Base-by-base conservation (phyloP, 176 grass and related monocot genomes). In the Phragmites australis region DNA sequence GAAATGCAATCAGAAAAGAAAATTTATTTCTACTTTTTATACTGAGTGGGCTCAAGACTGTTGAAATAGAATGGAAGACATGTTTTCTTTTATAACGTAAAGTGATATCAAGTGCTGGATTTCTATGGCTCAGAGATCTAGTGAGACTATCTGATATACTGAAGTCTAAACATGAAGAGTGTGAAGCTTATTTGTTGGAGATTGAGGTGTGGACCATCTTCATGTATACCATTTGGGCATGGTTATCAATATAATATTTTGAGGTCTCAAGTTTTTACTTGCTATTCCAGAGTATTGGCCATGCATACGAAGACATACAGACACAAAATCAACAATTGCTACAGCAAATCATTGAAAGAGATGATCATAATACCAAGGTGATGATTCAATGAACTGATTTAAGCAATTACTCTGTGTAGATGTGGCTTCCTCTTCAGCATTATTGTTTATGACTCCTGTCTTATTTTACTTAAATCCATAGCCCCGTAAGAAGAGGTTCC, bases 291-390 rank as follows among this genome's bases (percentile, higher is more conserved):
- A 93, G 95, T 88, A 98, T 98, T 63, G 92, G 86, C 2, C 88
- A 93, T 86, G 89, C 95, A 74, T 94, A 97, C 21, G 88, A 87
- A 87, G 95, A 93, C 62, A 91, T 98, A 78, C 90, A 93, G 74
- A 82, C 90, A 57, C 95, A 98, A 78, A 98, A 98, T 83, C 92
- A 94, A 81, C 95, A 94, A 51, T 84, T 98, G 39, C 63, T 98
- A 65, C 92, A 94, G 51, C 95, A 98, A 84, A 94, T 98, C 71
- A 89, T 85, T 22, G 95, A 98, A 70, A 94, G 95, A 93, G 95
- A 98, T 81, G 90, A 98, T 87, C 85, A 94, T 60, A 97, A 97
- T 84, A 92, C 87, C 13, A 97, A 97, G 92, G 94, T 97, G 64
- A 76, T 70, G 37, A 18, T 54, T 77, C 45, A 63, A 39, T 88